Conservation (phyloP, 495 filamentous ascomycete species). For the Aspergillus affinis region DNA sequence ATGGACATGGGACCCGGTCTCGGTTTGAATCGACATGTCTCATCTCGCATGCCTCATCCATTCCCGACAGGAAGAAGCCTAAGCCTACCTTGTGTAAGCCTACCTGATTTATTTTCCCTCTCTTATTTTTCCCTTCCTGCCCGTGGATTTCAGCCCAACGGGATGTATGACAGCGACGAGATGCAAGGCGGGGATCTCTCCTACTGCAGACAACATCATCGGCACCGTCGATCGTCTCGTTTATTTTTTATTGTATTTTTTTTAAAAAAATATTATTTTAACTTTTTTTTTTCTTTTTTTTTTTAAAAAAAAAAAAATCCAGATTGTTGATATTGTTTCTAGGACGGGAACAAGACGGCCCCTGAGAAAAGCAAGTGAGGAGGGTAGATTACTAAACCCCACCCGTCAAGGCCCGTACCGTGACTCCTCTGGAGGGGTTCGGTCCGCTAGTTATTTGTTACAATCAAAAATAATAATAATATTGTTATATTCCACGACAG, state of each 20-base stretch:
- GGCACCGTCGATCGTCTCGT: not conserved
- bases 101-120: not conserved
- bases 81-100: no score
- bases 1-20: not conserved
- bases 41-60: not conserved
- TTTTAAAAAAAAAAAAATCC: no score
- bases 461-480: no score
- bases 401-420: not conserved
- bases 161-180: not conserved
- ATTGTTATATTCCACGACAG: no score
- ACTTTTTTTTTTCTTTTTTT: not conserved
- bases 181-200: not conserved
- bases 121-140: no score
- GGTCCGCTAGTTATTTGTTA: no score
- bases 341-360: not conserved
- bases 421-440: not conserved
- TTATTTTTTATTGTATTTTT: conserved; percentile 1
- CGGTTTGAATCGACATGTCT: not conserved
- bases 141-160: not conserved
- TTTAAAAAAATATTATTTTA: not conserved
- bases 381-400: not conserved
- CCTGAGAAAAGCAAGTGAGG: not conserved
- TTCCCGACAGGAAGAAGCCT: no score
- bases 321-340: not conserved
- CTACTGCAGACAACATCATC: not conserved